These are phyloP conservation scores for Saturnispora mendoncae DNA, from an alignment of 805 yeast species.

Conservation along the genomic window DNA sequence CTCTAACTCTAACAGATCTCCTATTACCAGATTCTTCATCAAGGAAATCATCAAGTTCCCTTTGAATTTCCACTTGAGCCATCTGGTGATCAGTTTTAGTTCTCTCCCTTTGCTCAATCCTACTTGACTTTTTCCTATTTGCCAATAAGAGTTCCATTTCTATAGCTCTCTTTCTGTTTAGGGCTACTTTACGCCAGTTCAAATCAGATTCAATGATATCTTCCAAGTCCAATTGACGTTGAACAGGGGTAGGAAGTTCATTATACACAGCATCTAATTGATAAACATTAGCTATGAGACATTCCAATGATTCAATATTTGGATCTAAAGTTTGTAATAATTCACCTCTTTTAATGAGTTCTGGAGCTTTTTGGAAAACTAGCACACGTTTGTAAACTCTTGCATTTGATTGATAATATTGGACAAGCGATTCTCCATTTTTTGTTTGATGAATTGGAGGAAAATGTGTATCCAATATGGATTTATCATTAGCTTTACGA, in stretches of 20 bases:
- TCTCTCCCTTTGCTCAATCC: conserved; percentile 57
- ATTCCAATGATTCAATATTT: conserved; percentile 28
- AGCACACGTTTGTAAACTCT: conserved; percentile 5
- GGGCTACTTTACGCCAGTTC: conserved; percentile 43
- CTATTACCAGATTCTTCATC: conserved; percentile 7
- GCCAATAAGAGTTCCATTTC: conserved; percentile 56
- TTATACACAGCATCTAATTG: conserved; percentile 21
- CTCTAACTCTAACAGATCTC: conserved; percentile 37
- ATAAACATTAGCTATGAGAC: conserved; percentile 37
- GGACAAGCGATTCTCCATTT: not conserved
- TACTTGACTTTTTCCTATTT: conserved; percentile 64
- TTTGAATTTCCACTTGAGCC: conserved; percentile 38
- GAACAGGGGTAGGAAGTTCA: conserved; percentile 3
- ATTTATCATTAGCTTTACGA: conserved; percentile 5
- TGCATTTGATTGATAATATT: conserved; percentile 12
- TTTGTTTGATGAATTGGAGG: conserved; percentile 7
- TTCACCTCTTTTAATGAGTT: not conserved
- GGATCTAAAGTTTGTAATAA: conserved; percentile 29
- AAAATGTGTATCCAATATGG: not conserved
- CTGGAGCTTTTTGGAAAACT: not conserved
- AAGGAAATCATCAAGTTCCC: conserved; percentile 17
- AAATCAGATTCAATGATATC: conserved; percentile 37
- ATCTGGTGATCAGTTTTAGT: conserved; percentile 46
- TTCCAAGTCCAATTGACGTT: conserved; percentile 20
- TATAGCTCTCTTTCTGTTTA: conserved; percentile 51